Evolutionary conservation across 1,284 basidiomycete species (phyloP), one percentile per base, ranked within the genome.

Genomic region (Apiotrichum mycotoxinovorans): DNA sequence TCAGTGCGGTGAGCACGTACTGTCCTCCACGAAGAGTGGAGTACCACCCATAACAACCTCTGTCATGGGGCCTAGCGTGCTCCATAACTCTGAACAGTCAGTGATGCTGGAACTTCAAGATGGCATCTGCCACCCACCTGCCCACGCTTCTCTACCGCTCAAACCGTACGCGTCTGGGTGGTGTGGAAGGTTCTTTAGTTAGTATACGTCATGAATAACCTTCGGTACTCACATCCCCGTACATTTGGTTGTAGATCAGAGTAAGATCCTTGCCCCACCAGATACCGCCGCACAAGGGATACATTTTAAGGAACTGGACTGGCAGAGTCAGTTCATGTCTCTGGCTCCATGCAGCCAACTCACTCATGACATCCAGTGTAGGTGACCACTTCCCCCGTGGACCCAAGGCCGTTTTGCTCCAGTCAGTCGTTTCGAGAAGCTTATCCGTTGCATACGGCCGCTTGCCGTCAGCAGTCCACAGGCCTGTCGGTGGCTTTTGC

Each of bases 261-360:
- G 73, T 73, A 27, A 73, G 54, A 22, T 76, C 72, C 47, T 63
- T 60, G 14, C 74, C 73, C 72, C 73, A 75, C 74, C 74, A 77
- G 11, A 77, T 43, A 40, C 67, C 70, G 25, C 67, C 71, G 42
- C 70, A 66, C 41, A 70, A 66, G 0, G 74, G 74, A 46, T 72
- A 71, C 30, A 65, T 61, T 64, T 74, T 66, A 30, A 75, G 66
- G 17, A 73, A 52, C 2, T 60, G 60, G 15, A 71, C 65, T 66
- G 58, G 18, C 8, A 4, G 17, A 22, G 20, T 41, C 26, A 26
- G 34, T 27, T 30, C n/a, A n/a, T n/a, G 30, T 42, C 42, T 11
- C 15, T 3, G 14, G 23, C 17, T 20, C 9, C 34, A 30, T 22
- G 3, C 7, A 8, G 20, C 15, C 41, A 8, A 64, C 68, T 61